Evolutionary conservation across 176 grass and related monocot genomes (phyloP).

Genomic region (Zoysia japonica): DNA sequence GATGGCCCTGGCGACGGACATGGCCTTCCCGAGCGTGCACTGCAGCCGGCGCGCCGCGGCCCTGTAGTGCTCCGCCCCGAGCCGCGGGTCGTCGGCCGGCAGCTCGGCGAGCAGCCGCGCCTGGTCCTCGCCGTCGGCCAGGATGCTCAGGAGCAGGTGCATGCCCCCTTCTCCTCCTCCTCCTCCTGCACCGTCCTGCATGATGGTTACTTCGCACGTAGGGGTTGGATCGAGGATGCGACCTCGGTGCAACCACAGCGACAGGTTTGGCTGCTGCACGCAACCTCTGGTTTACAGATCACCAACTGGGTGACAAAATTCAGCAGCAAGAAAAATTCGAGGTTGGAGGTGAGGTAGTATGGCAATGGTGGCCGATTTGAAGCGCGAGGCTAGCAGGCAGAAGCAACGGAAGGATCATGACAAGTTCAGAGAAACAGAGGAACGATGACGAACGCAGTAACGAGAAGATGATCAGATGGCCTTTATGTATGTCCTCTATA

Average conservation of each 20-base stretch:
- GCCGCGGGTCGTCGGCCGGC: not conserved
- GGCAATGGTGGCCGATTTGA: not conserved
- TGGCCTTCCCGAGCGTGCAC: constrained; percentile 44
- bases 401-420: constrained; percentile 38
- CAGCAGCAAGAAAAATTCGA: constrained; percentile 1
- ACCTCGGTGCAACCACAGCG: not conserved
- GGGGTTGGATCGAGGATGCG: not conserved
- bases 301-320: not conserved
- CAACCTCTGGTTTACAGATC: not conserved
- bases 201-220: not conserved
- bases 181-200: constrained; percentile 33
- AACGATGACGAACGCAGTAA: not conserved
- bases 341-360: not conserved
- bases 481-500: not conserved
- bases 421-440: constrained; percentile 24
- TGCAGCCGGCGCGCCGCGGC: constrained; percentile 36
- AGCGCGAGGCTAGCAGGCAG: constrained; percentile 13
- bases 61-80: constrained; percentile 16
- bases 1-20: constrained; percentile 49
- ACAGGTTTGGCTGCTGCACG: not conserved
- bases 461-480: not conserved
- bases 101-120: constrained; percentile 38
- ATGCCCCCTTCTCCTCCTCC: constrained; percentile 33
- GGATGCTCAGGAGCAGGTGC: constrained; percentile 45
- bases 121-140: constrained; percentile 65